Evolutionary conservation across 768 basidiomycete genomes (phyloP), one percentile per base, ranked within the genome.

Genomic region (Rhodotorula toruloides): DNA sequence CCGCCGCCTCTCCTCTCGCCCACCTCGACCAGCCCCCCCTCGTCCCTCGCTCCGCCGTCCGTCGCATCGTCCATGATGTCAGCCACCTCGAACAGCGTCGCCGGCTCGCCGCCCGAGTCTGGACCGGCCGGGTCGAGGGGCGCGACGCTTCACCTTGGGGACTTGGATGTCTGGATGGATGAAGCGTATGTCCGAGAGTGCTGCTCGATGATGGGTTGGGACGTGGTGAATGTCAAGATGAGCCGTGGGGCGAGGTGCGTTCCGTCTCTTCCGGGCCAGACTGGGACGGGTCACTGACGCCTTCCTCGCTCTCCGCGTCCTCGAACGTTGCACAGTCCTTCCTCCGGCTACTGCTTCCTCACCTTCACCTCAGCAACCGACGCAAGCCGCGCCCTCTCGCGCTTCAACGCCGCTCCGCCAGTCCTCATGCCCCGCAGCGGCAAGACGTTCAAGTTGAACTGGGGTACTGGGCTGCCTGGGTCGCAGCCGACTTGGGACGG

Each of bases 121-220:
- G 50, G 56, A n/a, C 53, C 68, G 10, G 47, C 53, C 17, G 69
- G 61, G 13, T 25, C 40, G 40, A 52, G 34, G 39, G 70, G 70
- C 31, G 54, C 70, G n/a, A 70, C 68, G 40, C 47, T 75, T 27
- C 65, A 71, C 48, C 54, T 92, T 85, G 85, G 86, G 71, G 88
- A 90, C 74, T 84, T 94, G 60, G 91, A 94, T 78, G 85, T 87
- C 72, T 94, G 91, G 91, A 93, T 94, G 92, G 90, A 93, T 79
- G 90, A 91, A 83, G 87, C 89, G 77, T 94, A 92, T 81, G 88
- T 86, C 49, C 87, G 88, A 78, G 88, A 90, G 76, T 89, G 91
- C 74, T 90, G 90, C 78, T 79, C 77, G 50, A 80, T 91, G 75
- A 89, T 91, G 88, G 85, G 87, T 63, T 93, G 91, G 91, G 88